Evolutionary conservation across 306 rosid genomes (phyloP), one percentile per base, ranked within the genome.

Genomic region (Sechiopsis laciniata): DNA sequence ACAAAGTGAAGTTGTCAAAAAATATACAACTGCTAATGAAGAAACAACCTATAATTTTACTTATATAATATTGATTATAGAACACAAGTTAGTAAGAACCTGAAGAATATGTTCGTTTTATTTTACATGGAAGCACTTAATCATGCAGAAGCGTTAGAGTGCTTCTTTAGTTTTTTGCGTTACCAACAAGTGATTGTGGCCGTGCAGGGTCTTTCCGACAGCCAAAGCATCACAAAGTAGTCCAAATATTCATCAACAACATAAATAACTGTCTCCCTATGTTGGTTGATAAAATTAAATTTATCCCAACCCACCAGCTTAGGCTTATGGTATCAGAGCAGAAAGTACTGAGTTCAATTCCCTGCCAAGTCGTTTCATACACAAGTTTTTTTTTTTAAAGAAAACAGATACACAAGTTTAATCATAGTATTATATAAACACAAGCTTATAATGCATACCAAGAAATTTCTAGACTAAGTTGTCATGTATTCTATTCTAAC

Each of bases 1-100:
- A 71, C 57, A 71, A 60, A 45, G 73, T 48, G 66, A 72, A 74
- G 62, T 55, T 55, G 69, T 37, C 54, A 51, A 67, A 48, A 52
- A 3, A 42, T 26, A 50, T 50, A 55, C 7, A 42, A 40, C 45
- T 20, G 55, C 16, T 60, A 66, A 35, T 73, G 51, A 40, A 40
- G 56, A 45, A 48, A 69, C 58, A 22, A 69, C 51, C 58, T 14
- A 50, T 22, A 7, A 14, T 20, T 67, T 68, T 20, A 15, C 57
- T 48, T 69, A 5, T 22, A n/a, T n/a, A n/a, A n/a, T n/a, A 45
- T 66, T 12, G 37, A 68, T 46, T 68, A 46, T 68, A 20, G 42
- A 50, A 21, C 58, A 29, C 58, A 22, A 69, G 42, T 69, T 69
- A 22, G 73, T 48, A 29, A 48, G 7, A 21, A 68, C 32, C 57